Base-by-base conservation (phyloP, 179 eudicot genomes). In the Patellifolia procumbens region DNA sequence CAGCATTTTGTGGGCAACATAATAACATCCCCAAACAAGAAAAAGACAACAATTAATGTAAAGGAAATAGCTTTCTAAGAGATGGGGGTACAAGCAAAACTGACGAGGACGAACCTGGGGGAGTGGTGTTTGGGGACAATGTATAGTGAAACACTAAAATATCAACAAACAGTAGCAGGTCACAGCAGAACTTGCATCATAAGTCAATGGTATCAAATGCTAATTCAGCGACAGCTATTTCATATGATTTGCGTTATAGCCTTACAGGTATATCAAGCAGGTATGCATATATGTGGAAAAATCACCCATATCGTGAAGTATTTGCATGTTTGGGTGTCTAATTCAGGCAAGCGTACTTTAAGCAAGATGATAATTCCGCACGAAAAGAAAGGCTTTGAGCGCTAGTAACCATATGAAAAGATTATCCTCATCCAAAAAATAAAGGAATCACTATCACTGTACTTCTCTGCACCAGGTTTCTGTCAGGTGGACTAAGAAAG, bases 141-240 rank as follows among this genome's bases (percentile, higher is more conserved):
- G 45, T 8, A 20, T 35, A 8, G 13, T 29, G 6, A 7, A 35
- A 72, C 10, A 22, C 35, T 29, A 35, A 34, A 62, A 42, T 53
- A 6, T 39, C 45, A 39, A 39, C 45, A 28, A 72, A 52, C 45
- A 55, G 11, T 72, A 13, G 11, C 5, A 73, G 31, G 29, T 43
- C 34, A 73, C 67, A 42, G 17, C 16, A 42, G 29, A 35, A 73
- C 39, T 73, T 29, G 24, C 24, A 9, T 42, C 16, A 31, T 22
- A 73, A 22, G 53, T 42, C 53, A 56, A 73, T 35, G 10, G 45
- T 73, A 56, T 58, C 28, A 73, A n/a, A 56, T 60, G 26, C 48
- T 7, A 34, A 13, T 24, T 13, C 34, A n/a, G 4, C 9, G 56
- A 22, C 75, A 55, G 32, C 46, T 20, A 64, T 24, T 59, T 19